phyloP scores from a whole-genome alignment of 257 asterid genomes.

The Solanum lycopersicoides region DNA sequence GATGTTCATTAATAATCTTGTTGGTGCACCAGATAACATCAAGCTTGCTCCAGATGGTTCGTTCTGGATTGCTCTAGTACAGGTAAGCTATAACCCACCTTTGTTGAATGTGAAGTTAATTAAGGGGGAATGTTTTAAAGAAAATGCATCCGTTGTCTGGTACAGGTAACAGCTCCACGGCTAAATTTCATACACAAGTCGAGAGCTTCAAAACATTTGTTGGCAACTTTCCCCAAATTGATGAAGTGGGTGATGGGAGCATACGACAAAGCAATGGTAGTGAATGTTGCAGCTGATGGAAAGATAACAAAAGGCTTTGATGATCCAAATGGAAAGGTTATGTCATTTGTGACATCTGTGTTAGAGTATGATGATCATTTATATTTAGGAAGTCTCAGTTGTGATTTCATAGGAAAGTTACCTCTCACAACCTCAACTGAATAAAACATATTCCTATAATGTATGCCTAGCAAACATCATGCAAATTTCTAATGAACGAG shows the following conservation, averaged over 20 bases:
- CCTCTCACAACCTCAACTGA: constrained; percentile 8
- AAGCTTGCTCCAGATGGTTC: constrained; percentile 77
- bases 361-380: constrained; percentile 55
- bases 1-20: constrained; percentile 46
- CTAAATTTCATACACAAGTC: constrained; percentile 26
- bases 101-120: not conserved
- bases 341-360: constrained; percentile 54
- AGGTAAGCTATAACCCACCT: constrained; percentile 14
- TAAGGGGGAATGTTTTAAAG: not conserved
- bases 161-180: constrained; percentile 20
- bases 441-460: not conserved
- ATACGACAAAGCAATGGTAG: constrained; percentile 30
- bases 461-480: not conserved
- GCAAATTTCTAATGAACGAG: not conserved
- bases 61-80: constrained; percentile 55
- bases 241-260: not conserved
- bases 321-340: constrained; percentile 57
- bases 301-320: constrained; percentile 34
- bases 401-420: constrained; percentile 50
- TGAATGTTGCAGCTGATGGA: constrained; percentile 51
- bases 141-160: not conserved
- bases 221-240: constrained; percentile 13
- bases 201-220: constrained; percentile 12
- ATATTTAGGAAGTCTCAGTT: constrained; percentile 53
- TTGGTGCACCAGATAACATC: constrained; percentile 56